These are phyloP conservation scores for Tetracladium setigerum DNA, from an alignment of 495 filamentous ascomycete species.

Conservation along the genomic window DNA sequence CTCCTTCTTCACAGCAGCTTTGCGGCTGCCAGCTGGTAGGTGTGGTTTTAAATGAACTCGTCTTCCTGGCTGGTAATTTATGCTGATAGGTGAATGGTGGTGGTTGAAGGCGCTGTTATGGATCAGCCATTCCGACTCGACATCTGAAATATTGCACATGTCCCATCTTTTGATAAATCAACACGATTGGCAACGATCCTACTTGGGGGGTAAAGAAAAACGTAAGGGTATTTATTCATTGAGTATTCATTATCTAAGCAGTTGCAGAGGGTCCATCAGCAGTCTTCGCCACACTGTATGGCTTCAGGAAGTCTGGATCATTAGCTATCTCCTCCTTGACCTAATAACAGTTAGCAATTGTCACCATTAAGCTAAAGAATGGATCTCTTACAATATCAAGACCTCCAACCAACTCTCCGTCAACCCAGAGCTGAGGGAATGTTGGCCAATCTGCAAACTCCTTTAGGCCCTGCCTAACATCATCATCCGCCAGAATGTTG, in stretches of 20 bases:
- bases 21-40: too few relatives aligned
- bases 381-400: conserved; percentile 83
- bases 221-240: background rate
- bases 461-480: conserved; percentile 93
- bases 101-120: background rate
- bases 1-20: too few relatives aligned
- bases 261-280: conserved; percentile 6
- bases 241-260: conserved; percentile 1
- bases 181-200: too few relatives aligned
- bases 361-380: background rate
- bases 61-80: too few relatives aligned
- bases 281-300: conserved; percentile 47
- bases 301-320: conserved; percentile 67
- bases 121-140: too few relatives aligned
- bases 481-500: conserved; percentile 96
- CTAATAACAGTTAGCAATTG: conserved; percentile 19
- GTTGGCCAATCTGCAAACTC: conserved; percentile 95
- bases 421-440: conserved; percentile 44
- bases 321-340: conserved; percentile 56
- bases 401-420: conserved; percentile 34
- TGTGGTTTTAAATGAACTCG: too few relatives aligned
- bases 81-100: too few relatives aligned
- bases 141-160: too few relatives aligned
- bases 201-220: too few relatives aligned
- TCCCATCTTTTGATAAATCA: too few relatives aligned